A percentile compares a stretch with the other conserved stretches of the same genome.
Evolutionary conservation across 176 grass and related monocot genomes (phyloP).

Genomic region (Aegilops speltoides): DNA sequence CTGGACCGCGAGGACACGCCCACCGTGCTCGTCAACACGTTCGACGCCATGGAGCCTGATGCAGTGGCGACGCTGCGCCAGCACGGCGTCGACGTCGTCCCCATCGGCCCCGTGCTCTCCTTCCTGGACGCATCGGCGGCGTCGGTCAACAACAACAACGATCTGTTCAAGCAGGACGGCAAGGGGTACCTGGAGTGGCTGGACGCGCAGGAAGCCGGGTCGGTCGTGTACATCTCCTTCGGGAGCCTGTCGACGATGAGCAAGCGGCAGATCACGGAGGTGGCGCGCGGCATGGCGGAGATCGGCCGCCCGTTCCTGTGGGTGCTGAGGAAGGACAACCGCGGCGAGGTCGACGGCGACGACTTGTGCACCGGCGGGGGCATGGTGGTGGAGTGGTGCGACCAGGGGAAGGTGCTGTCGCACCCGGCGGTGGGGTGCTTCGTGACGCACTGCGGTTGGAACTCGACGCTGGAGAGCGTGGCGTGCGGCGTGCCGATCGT

Average conservation of each 20-base stretch:
- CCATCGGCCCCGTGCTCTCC: slow-evolving; percentile 65
- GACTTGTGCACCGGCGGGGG: not conserved
- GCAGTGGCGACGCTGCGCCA: slow-evolving; percentile 23
- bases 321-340: slow-evolving; percentile 69
- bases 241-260: slow-evolving; percentile 64
- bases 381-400: slow-evolving; percentile 80
- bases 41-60: slow-evolving; percentile 55
- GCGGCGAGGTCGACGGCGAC: not conserved
- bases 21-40: slow-evolving; percentile 65
- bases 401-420: slow-evolving; percentile 57
- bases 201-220: slow-evolving; percentile 30
- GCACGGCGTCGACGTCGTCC: slow-evolving; percentile 37
- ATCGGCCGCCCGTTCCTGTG: slow-evolving; percentile 56
- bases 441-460: slow-evolving; percentile 83
- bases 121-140: not conserved
- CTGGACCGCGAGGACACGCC: slow-evolving; percentile 20
- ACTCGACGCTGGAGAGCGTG: slow-evolving; percentile 67
- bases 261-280: slow-evolving; percentile 54
- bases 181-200: slow-evolving; percentile 68
- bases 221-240: slow-evolving; percentile 77
- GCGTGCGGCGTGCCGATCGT: slow-evolving; percentile 57
- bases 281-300: slow-evolving; percentile 41
- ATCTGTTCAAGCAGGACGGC: slow-evolving; percentile 53
- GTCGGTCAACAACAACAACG: not conserved
- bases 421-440: slow-evolving; percentile 75